Conservation (phyloP, 2,329 filamentous ascomycete genomes). For the Monilinia aucupariae region DNA sequence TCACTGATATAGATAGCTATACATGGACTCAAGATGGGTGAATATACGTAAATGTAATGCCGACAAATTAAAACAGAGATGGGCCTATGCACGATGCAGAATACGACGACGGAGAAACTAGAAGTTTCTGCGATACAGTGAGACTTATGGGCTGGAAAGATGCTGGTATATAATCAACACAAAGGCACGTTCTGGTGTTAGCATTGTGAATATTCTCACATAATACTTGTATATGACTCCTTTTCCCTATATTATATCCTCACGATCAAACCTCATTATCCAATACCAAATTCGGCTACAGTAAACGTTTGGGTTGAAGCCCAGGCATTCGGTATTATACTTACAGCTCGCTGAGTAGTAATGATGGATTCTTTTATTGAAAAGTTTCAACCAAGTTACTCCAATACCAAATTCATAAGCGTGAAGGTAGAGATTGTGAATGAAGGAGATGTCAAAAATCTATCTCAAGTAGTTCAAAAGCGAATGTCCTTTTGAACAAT, state of each 20-base stretch:
- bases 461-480: conserved; percentile 23
- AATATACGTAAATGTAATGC: too few species aligned
- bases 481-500: conserved; percentile 42
- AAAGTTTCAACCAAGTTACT: conserved; percentile 18
- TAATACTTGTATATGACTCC: too few species aligned
- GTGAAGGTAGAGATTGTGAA: conserved; percentile 22
- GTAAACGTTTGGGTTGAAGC: conserved; percentile 33
- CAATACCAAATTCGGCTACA: conserved; percentile 17
- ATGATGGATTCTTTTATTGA: conserved; percentile 17
- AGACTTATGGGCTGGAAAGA: too few species aligned
- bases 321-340: conserved; percentile 32
- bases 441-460: conserved; percentile 22
- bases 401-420: conserved; percentile 18
- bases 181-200: conserved; percentile 33
- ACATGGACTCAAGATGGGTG: too few species aligned
- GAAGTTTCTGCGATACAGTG: too few species aligned
- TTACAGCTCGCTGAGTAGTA: conserved; percentile 30
- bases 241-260: not conserved
- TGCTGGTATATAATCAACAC: conserved; percentile 31
- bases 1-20: too few species aligned
- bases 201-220: conserved; percentile 25
- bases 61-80: too few species aligned
- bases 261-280: not conserved
- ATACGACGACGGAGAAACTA: too few species aligned
- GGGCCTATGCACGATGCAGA: too few species aligned